These are phyloP conservation scores for Lachnellula occidentalis DNA, from an alignment of 2,329 filamentous ascomycete species.

Conservation along the genomic window DNA sequence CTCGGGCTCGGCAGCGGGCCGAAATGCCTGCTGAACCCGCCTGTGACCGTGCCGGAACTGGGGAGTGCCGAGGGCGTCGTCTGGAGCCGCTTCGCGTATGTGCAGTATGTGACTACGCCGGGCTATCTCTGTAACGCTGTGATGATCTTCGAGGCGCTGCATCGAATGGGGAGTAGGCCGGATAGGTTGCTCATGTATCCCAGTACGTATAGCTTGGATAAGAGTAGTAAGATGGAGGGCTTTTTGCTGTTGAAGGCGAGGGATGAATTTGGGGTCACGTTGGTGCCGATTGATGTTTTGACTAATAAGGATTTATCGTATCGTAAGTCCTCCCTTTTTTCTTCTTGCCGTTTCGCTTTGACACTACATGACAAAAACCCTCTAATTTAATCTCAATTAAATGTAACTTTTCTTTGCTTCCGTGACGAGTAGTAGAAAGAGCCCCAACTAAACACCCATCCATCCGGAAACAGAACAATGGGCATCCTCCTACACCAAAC, in stretches of 20 bases:
- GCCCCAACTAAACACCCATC: no score
- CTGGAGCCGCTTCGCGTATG: not conserved
- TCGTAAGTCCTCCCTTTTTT: conserved; percentile 26
- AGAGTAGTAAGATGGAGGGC: conserved; percentile 30
- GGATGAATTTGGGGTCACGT: conserved; percentile 40
- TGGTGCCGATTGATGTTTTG: conserved; percentile 39
- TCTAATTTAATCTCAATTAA: no score
- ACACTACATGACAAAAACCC: no score
- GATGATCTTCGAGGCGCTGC: not conserved
- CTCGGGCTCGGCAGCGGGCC: conserved; percentile 9
- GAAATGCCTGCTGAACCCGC: conserved; percentile 10
- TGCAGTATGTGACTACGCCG: not conserved
- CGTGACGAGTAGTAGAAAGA: no score
- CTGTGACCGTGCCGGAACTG: conserved; percentile 3
- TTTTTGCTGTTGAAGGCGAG: conserved; percentile 38
- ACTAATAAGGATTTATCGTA: conserved; percentile 33
- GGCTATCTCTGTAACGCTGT: not conserved
- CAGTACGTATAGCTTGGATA: conserved; percentile 27
- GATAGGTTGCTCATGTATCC: conserved; percentile 45
- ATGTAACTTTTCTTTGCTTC: no score
- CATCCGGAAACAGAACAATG: conserved; percentile 21
- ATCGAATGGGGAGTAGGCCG: conserved; percentile 38
- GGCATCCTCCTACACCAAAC: conserved; percentile 54
- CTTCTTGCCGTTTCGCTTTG: not conserved
- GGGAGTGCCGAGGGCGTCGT: not conserved